phyloP scores from a whole-genome alignment of 768 basidiomycete species.

The Tylopilus sp. region DNA sequence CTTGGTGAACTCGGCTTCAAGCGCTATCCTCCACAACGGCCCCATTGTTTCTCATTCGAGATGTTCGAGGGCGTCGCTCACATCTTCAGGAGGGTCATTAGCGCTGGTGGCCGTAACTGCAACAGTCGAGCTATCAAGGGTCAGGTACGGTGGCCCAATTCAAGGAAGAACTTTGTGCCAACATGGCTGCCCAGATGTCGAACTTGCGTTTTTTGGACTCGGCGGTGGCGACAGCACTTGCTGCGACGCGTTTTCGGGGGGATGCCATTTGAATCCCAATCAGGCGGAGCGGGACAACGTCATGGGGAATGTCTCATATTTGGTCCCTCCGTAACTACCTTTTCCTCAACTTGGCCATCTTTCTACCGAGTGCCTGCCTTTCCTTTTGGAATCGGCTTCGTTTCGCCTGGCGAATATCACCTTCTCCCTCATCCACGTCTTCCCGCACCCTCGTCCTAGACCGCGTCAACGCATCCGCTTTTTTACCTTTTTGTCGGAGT shows the following conservation, averaged over 20 bases:
- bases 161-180: neutral
- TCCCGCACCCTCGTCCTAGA: slow-evolving; percentile 42
- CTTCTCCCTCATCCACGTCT: slow-evolving; percentile 25
- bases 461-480: slow-evolving; percentile 55
- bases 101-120: neutral
- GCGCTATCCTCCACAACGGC: slow-evolving; percentile 47
- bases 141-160: neutral
- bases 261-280: neutral
- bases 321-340: slow-evolving; percentile 8
- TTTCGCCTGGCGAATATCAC: slow-evolving; percentile 33
- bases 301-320: neutral
- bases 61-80: slow-evolving; percentile 8
- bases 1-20: slow-evolving; percentile 55
- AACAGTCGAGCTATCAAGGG: slow-evolving; percentile 15
- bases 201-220: slow-evolving; percentile 24
- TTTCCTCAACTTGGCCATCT: slow-evolving; percentile 15
- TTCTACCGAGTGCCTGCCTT: slow-evolving; percentile 35
- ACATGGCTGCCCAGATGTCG: slow-evolving; percentile 8
- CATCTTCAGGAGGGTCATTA: slow-evolving; percentile 4
- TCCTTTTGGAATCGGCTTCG: slow-evolving; percentile 44
- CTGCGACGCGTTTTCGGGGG: slow-evolving; percentile 13
- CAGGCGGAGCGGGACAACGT: neutral
- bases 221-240: neutral
- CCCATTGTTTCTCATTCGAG: slow-evolving; percentile 66
- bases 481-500: slow-evolving; percentile 65